Conservation (phyloP, 2,329 filamentous ascomycete species). For the Talaromyces sp. region DNA sequence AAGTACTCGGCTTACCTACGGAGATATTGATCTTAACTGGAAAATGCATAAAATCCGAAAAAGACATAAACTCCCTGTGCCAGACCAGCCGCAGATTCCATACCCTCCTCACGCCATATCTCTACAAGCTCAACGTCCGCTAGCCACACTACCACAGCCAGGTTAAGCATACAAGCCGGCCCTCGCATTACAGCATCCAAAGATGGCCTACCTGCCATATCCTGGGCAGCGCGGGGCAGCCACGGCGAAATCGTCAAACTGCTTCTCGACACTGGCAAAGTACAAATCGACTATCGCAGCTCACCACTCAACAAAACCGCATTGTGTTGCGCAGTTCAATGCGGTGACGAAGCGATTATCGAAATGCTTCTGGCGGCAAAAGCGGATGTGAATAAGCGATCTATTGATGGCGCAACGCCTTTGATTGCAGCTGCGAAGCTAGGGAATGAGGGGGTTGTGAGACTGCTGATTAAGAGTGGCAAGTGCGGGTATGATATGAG, state of each 20-base stretch:
- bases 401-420: background rate
- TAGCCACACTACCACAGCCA: background rate
- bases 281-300: background rate
- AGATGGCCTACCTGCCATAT: background rate
- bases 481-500: background rate
- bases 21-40: background rate
- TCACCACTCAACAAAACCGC: background rate
- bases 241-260: background rate
- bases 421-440: background rate
- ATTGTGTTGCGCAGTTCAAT: background rate
- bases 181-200: background rate
- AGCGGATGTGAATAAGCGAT: background rate
- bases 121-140: background rate
- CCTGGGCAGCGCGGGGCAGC: background rate
- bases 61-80: background rate
- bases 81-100: background rate
- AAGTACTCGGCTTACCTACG: background rate
- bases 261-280: background rate
- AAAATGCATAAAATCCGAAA: background rate
- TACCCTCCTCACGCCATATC: background rate
- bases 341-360: background rate
- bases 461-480: background rate
- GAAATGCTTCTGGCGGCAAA: background rate
- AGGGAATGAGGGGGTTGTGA: background rate
- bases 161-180: background rate